Evolutionary conservation across 164 flowering plant species (phyloP).

Genomic region (Santalum album): DNA sequence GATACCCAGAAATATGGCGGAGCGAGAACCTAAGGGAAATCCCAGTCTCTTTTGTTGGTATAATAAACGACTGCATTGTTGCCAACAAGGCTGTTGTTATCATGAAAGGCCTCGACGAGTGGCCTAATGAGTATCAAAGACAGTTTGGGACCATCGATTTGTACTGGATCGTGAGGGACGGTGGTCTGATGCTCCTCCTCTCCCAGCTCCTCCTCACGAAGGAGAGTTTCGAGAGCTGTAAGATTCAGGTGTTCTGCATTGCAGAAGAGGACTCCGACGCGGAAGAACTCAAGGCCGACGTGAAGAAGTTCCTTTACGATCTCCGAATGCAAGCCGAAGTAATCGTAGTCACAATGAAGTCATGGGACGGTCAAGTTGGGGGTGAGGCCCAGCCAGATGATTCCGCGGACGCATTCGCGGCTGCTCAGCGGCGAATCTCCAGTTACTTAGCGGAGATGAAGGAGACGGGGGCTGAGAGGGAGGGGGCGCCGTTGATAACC

Average conservation of each 20-base stretch:
- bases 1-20: constrained; percentile 99
- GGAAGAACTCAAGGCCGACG: constrained; percentile 82
- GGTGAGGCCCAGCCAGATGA: constrained; percentile 64
- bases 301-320: constrained; percentile 88
- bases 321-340: constrained; percentile 98
- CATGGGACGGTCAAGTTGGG: constrained; percentile 74
- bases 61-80: constrained; percentile 90
- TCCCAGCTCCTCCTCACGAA: constrained; percentile 95
- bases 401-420: constrained; percentile 67
- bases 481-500: constrained; percentile 52
- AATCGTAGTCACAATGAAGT: constrained; percentile 80
- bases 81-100: constrained; percentile 99
- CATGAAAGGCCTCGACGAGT: constrained; percentile 95
- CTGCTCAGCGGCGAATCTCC: constrained; percentile 57
- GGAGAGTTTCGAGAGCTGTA: constrained; percentile 94
- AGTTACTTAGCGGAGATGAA: constrained; percentile 58
- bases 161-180: constrained; percentile 98
- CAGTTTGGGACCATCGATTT: constrained; percentile 93
- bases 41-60: constrained; percentile 87
- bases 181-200: constrained; percentile 99
- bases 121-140: constrained; percentile 95
- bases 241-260: constrained; percentile 96
- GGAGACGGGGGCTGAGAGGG: constrained; percentile 38
- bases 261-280: constrained; percentile 96
- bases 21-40: constrained; percentile 83